Percentiles rank a stretch among this genome's conserved stretches.
Evolutionary conservation across 495 filamentous ascomycete genomes (phyloP).

Genomic region (Podospora pseudocomata): DNA sequence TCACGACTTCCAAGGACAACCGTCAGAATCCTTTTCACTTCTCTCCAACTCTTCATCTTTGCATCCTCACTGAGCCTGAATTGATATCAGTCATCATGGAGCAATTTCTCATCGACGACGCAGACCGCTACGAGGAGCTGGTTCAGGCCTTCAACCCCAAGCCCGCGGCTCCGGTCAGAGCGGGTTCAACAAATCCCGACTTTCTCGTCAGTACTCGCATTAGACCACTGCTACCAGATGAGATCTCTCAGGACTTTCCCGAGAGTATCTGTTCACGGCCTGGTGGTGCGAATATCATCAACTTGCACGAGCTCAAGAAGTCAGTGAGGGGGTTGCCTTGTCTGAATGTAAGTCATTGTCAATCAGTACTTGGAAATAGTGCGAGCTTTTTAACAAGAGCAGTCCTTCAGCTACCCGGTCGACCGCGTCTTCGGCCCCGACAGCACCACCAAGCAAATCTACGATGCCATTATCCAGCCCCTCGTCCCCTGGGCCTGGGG

Average conservation of each 20-base stretch:
- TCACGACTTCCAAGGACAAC: too few relatives aligned
- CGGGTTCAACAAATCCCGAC: conserved; percentile 10
- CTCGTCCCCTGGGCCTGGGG: conserved; percentile 29
- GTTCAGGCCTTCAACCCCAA: conserved; percentile 21
- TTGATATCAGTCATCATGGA: conserved; percentile 14
- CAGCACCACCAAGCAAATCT: conserved; percentile 20
- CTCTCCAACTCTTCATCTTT: neutral
- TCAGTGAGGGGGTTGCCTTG: conserved; percentile 16
- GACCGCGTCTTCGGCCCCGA: conserved; percentile 24
- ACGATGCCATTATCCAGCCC: conserved; percentile 18
- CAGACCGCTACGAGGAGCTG: conserved; percentile 23
- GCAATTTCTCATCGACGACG: conserved; percentile 25
- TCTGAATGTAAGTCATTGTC: conserved; percentile 13
- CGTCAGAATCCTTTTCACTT: neutral
- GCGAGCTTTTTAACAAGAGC: neutral
- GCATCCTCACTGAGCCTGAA: neutral
- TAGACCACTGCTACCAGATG: conserved; percentile 24
- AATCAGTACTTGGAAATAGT: too few relatives aligned
- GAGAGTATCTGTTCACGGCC: conserved; percentile 14
- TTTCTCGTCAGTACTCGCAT: conserved; percentile 24
- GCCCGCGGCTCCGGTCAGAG: neutral
- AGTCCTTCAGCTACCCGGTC: conserved; percentile 23
- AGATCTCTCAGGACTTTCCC: conserved; percentile 19
- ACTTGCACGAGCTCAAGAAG: conserved; percentile 23
- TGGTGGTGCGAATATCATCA: conserved; percentile 6